These are phyloP conservation scores for Linaria vulgaris DNA, from an alignment of 257 asterid species.

Conservation along the genomic window DNA sequence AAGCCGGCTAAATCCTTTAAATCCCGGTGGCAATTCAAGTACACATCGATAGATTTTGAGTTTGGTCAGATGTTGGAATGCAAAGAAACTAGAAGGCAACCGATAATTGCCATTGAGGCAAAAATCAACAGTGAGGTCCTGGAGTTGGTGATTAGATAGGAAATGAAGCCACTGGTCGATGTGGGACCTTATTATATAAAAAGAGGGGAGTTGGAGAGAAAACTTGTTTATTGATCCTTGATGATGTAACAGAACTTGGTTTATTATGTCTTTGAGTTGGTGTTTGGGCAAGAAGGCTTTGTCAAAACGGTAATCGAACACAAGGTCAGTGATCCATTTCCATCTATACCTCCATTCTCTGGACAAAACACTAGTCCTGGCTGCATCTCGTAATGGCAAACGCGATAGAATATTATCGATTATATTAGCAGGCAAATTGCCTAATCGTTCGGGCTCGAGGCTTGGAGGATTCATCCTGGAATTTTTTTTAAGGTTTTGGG, in stretches of 20 bases:
- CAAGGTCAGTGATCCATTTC: conserved; percentile 10
- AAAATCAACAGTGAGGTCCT: conserved; percentile 16
- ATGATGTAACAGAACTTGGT: conserved; percentile 19
- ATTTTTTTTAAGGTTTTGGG: no score
- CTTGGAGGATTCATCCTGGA: background rate
- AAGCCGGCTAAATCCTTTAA: conserved; percentile 22
- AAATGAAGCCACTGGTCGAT: conserved; percentile 17
- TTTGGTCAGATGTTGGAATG: conserved; percentile 15
- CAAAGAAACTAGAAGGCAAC: conserved; percentile 10
- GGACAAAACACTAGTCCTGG: conserved; percentile 12
- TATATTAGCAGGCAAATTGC: conserved; percentile 1
- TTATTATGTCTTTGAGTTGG: background rate
- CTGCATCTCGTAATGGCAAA: conserved; percentile 17
- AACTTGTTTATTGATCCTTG: conserved; percentile 22
- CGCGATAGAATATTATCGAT: background rate
- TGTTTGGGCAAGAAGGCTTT: background rate
- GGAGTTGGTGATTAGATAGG: background rate
- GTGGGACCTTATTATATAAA: background rate
- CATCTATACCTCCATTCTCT: conserved; percentile 9
- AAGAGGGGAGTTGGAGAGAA: background rate
- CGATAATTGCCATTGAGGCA: background rate
- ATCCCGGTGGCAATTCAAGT: conserved; percentile 15
- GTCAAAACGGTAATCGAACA: background rate
- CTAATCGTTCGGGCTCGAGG: background rate
- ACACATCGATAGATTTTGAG: conserved; percentile 11